These are phyloP conservation scores for Sordaria brevicollis DNA, from an alignment of 495 filamentous ascomycete species.

Conservation along the genomic window DNA sequence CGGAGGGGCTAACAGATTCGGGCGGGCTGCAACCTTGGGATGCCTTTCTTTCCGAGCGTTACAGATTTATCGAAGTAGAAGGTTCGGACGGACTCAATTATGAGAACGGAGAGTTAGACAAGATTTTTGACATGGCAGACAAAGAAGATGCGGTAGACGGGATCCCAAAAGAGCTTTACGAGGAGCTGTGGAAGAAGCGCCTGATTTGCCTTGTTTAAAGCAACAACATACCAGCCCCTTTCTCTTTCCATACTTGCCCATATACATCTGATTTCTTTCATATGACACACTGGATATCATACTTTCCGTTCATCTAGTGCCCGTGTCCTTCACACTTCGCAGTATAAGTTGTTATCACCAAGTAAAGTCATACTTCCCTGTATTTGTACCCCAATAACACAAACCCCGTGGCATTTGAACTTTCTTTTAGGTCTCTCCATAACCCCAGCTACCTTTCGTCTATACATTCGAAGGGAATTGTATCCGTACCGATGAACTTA, in stretches of 20 bases:
- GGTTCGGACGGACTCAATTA: not conserved
- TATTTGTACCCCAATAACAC: no score
- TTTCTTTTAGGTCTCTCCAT: not conserved
- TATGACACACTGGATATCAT: not conserved
- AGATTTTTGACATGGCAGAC: not conserved
- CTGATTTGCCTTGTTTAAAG: not conserved
- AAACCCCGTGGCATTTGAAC: no score
- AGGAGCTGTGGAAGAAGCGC: not conserved
- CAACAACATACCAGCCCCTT: not conserved
- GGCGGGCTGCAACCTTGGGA: not conserved
- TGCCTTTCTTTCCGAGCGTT: not conserved
- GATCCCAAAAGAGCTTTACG: not conserved
- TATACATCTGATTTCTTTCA: not conserved
- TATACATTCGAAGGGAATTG: not conserved
- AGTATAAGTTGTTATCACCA: not conserved
- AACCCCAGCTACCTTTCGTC: no score
- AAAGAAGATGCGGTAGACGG: not conserved
- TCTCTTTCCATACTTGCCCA: not conserved
- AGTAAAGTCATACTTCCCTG: no score
- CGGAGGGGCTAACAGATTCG: not conserved
- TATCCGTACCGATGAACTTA: not conserved
- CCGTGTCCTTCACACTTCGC: not conserved
- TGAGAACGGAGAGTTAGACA: not conserved
- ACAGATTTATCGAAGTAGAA: not conserved
- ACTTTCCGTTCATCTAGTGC: not conserved